Percentiles rank a stretch among this genome's conserved stretches.
Conservation (phyloP, 345 rosid species). For the Eucalyptus urophylla region DNA sequence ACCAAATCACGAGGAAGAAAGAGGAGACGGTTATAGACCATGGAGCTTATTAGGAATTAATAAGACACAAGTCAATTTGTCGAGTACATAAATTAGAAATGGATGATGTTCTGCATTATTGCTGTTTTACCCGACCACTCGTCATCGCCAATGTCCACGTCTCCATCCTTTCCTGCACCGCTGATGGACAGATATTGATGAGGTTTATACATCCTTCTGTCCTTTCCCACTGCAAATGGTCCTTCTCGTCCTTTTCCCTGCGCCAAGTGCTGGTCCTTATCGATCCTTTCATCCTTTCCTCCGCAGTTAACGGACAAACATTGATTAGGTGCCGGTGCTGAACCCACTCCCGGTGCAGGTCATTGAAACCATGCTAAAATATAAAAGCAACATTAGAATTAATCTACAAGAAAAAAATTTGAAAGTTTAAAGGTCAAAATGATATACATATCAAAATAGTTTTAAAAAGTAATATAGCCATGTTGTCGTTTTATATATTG, state of each 20-base stretch:
- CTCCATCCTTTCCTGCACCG: background rate
- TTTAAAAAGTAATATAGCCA: no score
- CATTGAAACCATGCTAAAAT: background rate
- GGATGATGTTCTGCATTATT: background rate
- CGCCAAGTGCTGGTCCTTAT: background rate
- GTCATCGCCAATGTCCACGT: background rate
- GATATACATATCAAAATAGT: no score
- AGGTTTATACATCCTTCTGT: background rate
- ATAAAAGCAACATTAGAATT: background rate
- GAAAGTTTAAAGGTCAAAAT: background rate
- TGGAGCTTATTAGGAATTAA: background rate
- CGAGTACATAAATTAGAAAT: no score
- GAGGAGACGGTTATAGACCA: background rate
- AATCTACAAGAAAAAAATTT: no score
- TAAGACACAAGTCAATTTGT: background rate
- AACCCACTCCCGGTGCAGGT: background rate
- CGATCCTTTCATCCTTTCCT: background rate
- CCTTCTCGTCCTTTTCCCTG: background rate
- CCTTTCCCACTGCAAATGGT: background rate
- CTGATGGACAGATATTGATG: background rate
- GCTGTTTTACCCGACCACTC: background rate
- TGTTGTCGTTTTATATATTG: background rate
- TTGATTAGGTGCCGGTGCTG: background rate
- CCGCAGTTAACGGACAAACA: background rate
- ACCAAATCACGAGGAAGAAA: background rate